Evolutionary conservation across 177 flowering plant genomes (phyloP).

Genomic region (Vitis hybrid): DNA sequence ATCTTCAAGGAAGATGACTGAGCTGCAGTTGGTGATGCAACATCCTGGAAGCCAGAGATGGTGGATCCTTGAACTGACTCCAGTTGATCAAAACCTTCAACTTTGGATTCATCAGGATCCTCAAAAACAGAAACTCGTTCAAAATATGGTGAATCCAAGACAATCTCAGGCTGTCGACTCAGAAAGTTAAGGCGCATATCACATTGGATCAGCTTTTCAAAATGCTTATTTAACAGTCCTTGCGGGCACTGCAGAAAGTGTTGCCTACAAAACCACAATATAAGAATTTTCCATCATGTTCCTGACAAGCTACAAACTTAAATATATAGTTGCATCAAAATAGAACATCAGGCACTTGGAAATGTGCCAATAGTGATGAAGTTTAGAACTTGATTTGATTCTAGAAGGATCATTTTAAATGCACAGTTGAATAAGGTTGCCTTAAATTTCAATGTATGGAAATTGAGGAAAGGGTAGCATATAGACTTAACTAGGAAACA

Average conservation of each 20-base stretch:
- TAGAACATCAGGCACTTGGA: background rate
- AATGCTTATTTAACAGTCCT: conserved; percentile 79
- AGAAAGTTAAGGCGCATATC: conserved; percentile 77
- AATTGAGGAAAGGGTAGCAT: no score
- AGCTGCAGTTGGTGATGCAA: conserved; percentile 39
- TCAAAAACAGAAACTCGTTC: conserved; percentile 60
- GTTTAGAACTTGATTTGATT: background rate
- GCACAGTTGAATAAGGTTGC: no score
- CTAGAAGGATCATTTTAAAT: background rate
- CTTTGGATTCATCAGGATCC: conserved; percentile 47
- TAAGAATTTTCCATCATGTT: background rate
- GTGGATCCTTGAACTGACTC: conserved; percentile 35
- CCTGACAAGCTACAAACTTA: no score
- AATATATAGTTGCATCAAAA: no score
- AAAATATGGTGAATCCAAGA: conserved; percentile 70
- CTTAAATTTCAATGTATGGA: no score
- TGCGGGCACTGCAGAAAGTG: conserved; percentile 86
- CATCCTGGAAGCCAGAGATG: conserved; percentile 40
- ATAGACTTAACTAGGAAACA: no score
- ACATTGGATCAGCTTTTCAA: conserved; percentile 91
- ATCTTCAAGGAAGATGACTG: conserved; percentile 49
- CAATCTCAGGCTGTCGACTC: conserved; percentile 74
- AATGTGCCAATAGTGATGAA: background rate
- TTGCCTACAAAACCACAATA: conserved; percentile 43
- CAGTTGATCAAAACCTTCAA: conserved; percentile 35